Conservation (phyloP, 2,329 filamentous ascomycete species). For the Grosmannia clavigera region DNA sequence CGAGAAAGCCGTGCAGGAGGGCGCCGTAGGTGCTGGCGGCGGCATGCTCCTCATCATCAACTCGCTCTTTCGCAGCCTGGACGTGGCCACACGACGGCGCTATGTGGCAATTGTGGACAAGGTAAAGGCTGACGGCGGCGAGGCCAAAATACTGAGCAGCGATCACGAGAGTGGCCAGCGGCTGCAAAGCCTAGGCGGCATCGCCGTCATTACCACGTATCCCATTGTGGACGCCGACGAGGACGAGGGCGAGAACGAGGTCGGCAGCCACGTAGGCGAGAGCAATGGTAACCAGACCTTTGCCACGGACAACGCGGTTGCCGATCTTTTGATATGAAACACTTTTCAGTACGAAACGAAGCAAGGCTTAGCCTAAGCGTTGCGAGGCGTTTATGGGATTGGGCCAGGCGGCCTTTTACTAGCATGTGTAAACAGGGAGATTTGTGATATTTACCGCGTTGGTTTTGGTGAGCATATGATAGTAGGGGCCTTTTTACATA, state of each 20-base stretch:
- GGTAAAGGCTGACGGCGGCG: slow-evolving; percentile 76
- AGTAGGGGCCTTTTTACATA: not conserved
- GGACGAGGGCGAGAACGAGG: slow-evolving; percentile 11
- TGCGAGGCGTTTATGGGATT: not conserved
- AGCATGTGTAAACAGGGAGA: not conserved
- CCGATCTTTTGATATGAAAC: not conserved
- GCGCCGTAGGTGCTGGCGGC: slow-evolving; percentile 77
- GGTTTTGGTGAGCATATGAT: not conserved
- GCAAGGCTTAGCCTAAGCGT: not conserved
- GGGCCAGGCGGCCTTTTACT: not conserved
- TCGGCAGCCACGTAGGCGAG: slow-evolving; percentile 12
- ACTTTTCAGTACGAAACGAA: not conserved
- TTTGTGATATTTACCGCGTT: not conserved
- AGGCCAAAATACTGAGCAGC: slow-evolving; percentile 79
- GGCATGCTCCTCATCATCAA: slow-evolving; percentile 81
- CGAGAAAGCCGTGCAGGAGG: slow-evolving; percentile 69
- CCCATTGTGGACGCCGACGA: slow-evolving; percentile 47
- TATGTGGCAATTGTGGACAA: slow-evolving; percentile 82
- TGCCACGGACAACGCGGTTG: not conserved
- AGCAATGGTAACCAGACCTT: not conserved
- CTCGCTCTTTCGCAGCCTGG: slow-evolving; percentile 70
- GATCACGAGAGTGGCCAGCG: slow-evolving; percentile 88
- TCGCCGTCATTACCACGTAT: slow-evolving; percentile 85
- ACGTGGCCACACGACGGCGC: slow-evolving; percentile 60
- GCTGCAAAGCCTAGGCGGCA: slow-evolving; percentile 70